Conservation (phyloP, 345 rosid genomes). For the Gossypium raimondii region DNA sequence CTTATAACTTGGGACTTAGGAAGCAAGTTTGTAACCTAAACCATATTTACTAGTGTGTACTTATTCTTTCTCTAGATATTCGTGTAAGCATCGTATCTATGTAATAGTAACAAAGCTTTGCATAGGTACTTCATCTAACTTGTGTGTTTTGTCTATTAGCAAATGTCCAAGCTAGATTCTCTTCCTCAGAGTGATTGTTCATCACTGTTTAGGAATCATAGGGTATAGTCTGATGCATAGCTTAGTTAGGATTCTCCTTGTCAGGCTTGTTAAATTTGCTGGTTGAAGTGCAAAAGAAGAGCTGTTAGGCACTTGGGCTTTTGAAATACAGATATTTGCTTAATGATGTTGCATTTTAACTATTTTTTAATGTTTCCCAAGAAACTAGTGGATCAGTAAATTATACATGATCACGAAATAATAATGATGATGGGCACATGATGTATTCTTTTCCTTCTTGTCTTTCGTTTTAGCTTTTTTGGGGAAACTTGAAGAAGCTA, state of each 20-base stretch:
- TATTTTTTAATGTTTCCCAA: neutral
- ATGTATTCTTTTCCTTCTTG: neutral
- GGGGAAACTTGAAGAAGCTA: neutral
- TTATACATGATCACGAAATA: neutral
- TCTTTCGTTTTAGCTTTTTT: neutral
- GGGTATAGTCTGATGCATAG: neutral
- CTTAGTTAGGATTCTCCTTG: neutral
- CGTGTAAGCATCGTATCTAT: neutral
- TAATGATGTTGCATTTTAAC: neutral
- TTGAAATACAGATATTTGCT: neutral
- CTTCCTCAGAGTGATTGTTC: neutral
- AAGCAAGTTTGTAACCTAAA: neutral
- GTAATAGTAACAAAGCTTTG: neutral
- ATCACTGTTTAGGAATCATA: neutral
- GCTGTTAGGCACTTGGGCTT: neutral
- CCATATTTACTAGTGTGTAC: no score
- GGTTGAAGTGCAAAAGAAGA: neutral
- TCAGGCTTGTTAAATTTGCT: neutral
- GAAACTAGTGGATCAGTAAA: neutral
- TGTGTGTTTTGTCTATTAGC: neutral
- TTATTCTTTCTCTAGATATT: neutral
- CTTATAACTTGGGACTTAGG: neutral
- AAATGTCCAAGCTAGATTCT: neutral
- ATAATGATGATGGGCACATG: neutral
- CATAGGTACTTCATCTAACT: neutral